These are phyloP conservation scores for Geotrichum australiense DNA, from an alignment of 1,139 yeast species.

Conservation along the genomic window DNA sequence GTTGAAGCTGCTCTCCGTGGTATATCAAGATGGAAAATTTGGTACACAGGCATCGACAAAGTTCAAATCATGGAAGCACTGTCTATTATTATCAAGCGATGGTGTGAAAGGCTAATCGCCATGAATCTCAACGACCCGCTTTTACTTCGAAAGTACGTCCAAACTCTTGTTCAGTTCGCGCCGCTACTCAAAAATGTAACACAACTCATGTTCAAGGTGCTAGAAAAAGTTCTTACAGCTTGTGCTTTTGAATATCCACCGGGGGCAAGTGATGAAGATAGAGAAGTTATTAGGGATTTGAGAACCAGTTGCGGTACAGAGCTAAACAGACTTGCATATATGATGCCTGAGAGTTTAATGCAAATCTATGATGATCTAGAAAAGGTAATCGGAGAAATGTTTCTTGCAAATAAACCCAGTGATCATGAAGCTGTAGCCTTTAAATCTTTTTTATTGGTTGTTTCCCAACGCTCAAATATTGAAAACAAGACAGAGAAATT, in stretches of 20 bases:
- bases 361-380: slow-evolving; percentile 77
- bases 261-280: slow-evolving; percentile 54
- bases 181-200: slow-evolving; percentile 76
- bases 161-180: slow-evolving; percentile 94
- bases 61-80: slow-evolving; percentile 51
- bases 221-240: slow-evolving; percentile 80
- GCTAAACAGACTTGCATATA: slow-evolving; percentile 81
- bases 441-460: slow-evolving; percentile 83
- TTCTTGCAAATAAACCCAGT: slow-evolving; percentile 64
- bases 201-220: slow-evolving; percentile 62
- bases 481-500: slow-evolving; percentile 67
- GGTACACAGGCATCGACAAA: slow-evolving; percentile 69
- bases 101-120: slow-evolving; percentile 71
- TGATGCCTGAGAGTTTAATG: slow-evolving; percentile 87
- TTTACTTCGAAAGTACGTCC: slow-evolving; percentile 76
- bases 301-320: slow-evolving; percentile 94
- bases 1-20: slow-evolving; percentile 91
- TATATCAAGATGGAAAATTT: slow-evolving; percentile 91
- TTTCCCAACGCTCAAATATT: slow-evolving; percentile 77
- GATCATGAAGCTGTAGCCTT: slow-evolving; percentile 93
- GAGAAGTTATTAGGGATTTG: slow-evolving; percentile 77
- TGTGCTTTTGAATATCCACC: slow-evolving; percentile 82
- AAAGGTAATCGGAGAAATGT: slow-evolving; percentile 64
- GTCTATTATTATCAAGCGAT: slow-evolving; percentile 57
- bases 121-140: slow-evolving; percentile 76